Base-by-base conservation (phyloP, 768 basidiomycete genomes). In the Panus rudis region DNA sequence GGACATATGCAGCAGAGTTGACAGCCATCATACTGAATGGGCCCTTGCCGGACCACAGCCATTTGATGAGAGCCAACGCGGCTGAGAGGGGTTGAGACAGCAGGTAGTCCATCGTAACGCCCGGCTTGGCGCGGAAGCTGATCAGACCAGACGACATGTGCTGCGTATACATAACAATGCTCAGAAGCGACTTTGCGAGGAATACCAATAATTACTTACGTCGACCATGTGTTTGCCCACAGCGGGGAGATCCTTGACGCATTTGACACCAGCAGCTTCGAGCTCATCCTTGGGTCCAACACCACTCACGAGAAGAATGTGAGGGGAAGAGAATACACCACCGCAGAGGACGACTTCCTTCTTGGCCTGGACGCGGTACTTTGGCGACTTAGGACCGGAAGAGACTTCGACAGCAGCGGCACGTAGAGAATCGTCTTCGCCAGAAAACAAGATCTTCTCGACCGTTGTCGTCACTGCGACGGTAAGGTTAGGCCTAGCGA, bases 151-250 rank as follows among this genome's bases (percentile, higher is more conserved):
- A 43, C 7, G 22, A 21, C 10, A 47, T 25, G 27, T 51, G 49
- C 49, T 51, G 37, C 20, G n/a, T n/a, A n/a, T 8, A 14, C 28
- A n/a, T n/a, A n/a, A n/a, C n/a, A 30, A 30, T 8, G 8, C 28
- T 10, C 28, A n/a, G n/a, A 30, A 30, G 28, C 28, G 10, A 10
- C 10, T 30, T 10, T 10, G n/a, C 28, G 10, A 10, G 28, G 28
- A 10, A 10, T n/a, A 30, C n/a, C n/a, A n/a, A 19, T 11, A 20
- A 6, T 11, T 17, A 32, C 43, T 27, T 44, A 44, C 43, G 41
- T 63, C 63, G 5, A 44, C 31, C 19, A 64, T 43, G 43, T 63
- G 48, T 42, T 54, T 46, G 12, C 63, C 63, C 12, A 63, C 60
- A 7, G 46, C 54, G 4, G 59, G 56, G 23, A 54, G 43, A 39